phyloP scores from a whole-genome alignment of 805 yeast genomes.

The Pichia insulana region DNA sequence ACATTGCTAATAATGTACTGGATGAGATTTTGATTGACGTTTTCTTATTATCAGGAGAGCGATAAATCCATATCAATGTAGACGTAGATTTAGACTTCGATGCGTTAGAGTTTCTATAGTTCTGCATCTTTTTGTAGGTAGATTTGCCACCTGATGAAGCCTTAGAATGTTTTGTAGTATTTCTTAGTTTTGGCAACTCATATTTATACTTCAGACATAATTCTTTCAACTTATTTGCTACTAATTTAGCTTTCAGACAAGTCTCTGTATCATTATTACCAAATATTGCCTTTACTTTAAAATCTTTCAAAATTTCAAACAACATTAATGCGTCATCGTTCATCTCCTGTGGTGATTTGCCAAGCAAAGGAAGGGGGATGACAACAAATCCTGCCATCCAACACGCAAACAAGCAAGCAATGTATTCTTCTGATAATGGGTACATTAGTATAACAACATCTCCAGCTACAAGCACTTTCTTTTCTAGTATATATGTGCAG shows the following conservation, averaged over 20 bases:
- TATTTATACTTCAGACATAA: slow-evolving; percentile 15
- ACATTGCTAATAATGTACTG: slow-evolving; percentile 58
- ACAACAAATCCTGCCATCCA: slow-evolving; percentile 72
- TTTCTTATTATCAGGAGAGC: slow-evolving; percentile 64
- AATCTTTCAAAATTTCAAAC: slow-evolving; percentile 57
- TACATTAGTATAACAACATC: slow-evolving; percentile 74
- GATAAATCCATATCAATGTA: slow-evolving; percentile 53
- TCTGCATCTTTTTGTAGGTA: slow-evolving; percentile 36
- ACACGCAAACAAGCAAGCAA: slow-evolving; percentile 80
- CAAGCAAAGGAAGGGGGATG: slow-evolving; percentile 67
- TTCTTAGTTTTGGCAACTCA: slow-evolving; percentile 47
- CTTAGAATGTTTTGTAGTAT: slow-evolving; percentile 51
- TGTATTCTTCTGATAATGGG: slow-evolving; percentile 79
- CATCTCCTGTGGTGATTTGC: slow-evolving; percentile 41
- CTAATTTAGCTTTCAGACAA: slow-evolving; percentile 57
- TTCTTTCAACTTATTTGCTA: slow-evolving; percentile 50
- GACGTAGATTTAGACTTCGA: slow-evolving; percentile 28
- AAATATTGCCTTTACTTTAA: slow-evolving; percentile 60
- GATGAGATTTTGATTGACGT: slow-evolving; percentile 53
- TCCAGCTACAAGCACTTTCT: slow-evolving; percentile 56
- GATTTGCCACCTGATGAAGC: slow-evolving; percentile 26
- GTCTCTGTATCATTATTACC: slow-evolving; percentile 71
- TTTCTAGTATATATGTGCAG: slow-evolving; percentile 59
- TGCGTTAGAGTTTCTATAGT: slow-evolving; percentile 18
- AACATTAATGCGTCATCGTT: slow-evolving; percentile 70